phyloP scores from a whole-genome alignment of 1,284 basidiomycete species.

The Ustilago shanxiensis region DNA sequence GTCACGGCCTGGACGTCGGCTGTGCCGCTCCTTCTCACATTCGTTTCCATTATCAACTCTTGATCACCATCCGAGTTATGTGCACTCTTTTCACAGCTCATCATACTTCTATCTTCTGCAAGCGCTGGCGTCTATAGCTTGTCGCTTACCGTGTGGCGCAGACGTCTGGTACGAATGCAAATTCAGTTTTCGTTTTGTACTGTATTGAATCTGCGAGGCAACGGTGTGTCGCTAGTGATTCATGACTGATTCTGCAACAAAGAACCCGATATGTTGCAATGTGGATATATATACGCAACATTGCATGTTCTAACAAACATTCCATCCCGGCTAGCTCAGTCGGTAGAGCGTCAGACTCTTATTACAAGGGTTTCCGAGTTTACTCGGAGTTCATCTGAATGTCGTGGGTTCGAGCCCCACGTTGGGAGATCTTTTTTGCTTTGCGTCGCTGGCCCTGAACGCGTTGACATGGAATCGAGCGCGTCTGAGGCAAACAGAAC shows the following conservation, averaged over 20 bases:
- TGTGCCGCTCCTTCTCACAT: not conserved
- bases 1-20: not conserved
- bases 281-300: not conserved
- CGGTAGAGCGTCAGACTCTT: slow-evolving; percentile 71
- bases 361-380: slow-evolving; percentile 48
- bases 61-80: not conserved
- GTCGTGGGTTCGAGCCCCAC: slow-evolving; percentile 69
- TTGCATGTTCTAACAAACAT: not conserved
- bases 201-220: not conserved
- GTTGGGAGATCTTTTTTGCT: slow-evolving; percentile 63
- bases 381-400: slow-evolving; percentile 59
- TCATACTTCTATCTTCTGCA: not conserved
- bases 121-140: slow-evolving; percentile 2
- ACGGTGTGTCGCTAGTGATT: not conserved
- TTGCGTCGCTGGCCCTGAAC: not conserved
- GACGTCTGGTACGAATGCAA: slow-evolving; percentile 17
- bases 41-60: not conserved
- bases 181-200: not conserved
- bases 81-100: not conserved
- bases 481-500: not conserved
- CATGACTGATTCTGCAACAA: too few species aligned
- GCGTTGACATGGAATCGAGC: not conserved
- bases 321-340: slow-evolving; percentile 70
- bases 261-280: too few species aligned
- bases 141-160: not conserved